phyloP scores from a whole-genome alignment of 2,329 filamentous ascomycete species.

The Aspergillus ibericus region DNA sequence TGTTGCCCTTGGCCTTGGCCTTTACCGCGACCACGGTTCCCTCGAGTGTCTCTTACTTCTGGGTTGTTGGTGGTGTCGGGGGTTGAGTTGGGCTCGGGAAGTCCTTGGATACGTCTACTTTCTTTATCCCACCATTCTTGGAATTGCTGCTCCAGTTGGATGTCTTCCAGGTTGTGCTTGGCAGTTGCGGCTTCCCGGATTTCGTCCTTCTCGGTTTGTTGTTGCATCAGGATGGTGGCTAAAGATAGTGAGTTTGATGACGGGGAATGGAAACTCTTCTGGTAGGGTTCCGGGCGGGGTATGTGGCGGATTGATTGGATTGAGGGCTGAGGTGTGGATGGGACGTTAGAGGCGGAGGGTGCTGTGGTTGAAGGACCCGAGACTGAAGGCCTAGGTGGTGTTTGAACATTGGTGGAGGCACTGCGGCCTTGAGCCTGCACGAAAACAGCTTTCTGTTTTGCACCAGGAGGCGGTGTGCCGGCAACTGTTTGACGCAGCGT shows the following conservation, averaged over 20 bases:
- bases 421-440: constrained; percentile 49
- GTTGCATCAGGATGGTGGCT: constrained; percentile 83
- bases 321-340: constrained; percentile 28
- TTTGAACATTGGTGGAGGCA: constrained; percentile 19
- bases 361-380: constrained; percentile 40
- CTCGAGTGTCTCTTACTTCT: constrained; percentile 11
- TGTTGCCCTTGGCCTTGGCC: constrained; percentile 8
- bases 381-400: constrained; percentile 17
- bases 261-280: constrained; percentile 47
- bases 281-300: constrained; percentile 32
- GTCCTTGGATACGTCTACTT: constrained; percentile 38
- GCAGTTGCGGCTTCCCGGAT: constrained; percentile 76
- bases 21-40: constrained; percentile 18
- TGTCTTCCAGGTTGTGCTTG: constrained; percentile 87
- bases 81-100: constrained; percentile 26
- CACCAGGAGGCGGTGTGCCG: constrained; percentile 38
- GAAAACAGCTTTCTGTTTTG: constrained; percentile 37
- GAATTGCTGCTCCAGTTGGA: constrained; percentile 95
- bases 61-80: constrained; percentile 5
- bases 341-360: constrained; percentile 21
- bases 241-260: constrained; percentile 70
- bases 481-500: constrained; percentile 63
- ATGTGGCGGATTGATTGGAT: constrained; percentile 54
- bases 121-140: constrained; percentile 61
- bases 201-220: constrained; percentile 78